Conservation (phyloP, 495 filamentous ascomycete genomes). For the Clohesyomyces aquaticus region DNA sequence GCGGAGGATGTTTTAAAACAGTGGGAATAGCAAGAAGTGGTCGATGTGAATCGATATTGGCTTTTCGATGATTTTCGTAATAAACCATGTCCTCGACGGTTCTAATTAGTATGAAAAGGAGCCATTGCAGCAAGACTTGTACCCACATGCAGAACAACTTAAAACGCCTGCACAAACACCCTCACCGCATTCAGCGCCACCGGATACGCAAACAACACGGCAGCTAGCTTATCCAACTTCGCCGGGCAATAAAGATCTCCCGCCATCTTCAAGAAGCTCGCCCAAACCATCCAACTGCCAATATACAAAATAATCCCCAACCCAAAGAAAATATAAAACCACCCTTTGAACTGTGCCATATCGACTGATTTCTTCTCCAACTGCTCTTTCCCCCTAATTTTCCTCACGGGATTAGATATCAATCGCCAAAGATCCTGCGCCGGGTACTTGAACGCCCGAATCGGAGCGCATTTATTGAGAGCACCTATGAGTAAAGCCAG, state of each 20-base stretch:
- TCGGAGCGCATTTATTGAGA: constrained; percentile 5
- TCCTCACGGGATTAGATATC: constrained; percentile 14
- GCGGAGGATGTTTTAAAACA: constrained; percentile 15
- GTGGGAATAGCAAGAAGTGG: constrained; percentile 24
- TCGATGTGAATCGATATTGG: too few relatives aligned
- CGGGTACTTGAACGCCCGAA: constrained; percentile 27
- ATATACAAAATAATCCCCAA: constrained; percentile 26
- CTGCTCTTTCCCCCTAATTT: constrained; percentile 13
- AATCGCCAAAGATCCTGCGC: constrained; percentile 18
- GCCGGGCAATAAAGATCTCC: constrained; percentile 24
- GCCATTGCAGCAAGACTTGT: too few relatives aligned
- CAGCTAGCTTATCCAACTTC: constrained; percentile 10
- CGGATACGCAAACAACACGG: constrained; percentile 18
- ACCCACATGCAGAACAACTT: not conserved
- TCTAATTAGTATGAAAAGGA: too few relatives aligned
- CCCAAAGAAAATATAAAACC: constrained; percentile 11
- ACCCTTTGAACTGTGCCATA: constrained; percentile 17
- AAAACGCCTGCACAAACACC: not conserved
- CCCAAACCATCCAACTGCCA: constrained; percentile 26
- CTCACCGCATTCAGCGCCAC: constrained; percentile 16
- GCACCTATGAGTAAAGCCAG: not conserved
- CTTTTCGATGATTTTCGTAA: too few relatives aligned
- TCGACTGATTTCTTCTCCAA: constrained; percentile 7
- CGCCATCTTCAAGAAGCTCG: constrained; percentile 18
- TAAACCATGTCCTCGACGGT: too few relatives aligned